Conservation (phyloP, 805 yeast genomes). For the Zygosaccharomyces rouxii region DNA sequence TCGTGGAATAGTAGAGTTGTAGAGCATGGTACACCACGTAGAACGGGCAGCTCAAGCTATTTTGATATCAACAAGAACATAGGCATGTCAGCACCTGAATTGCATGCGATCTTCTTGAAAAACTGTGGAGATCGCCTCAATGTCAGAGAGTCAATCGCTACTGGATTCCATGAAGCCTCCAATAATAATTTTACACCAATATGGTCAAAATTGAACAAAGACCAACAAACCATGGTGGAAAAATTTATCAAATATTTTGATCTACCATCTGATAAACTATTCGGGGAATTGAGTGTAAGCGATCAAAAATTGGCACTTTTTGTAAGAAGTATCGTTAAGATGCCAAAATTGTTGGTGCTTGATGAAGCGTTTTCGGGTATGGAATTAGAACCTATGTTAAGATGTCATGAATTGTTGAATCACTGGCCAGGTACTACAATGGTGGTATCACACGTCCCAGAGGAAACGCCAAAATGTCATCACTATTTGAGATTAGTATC, state of each 20-base stretch:
- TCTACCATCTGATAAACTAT: conserved; percentile 39
- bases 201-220: conserved; percentile 32
- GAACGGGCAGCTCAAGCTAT: conserved; percentile 69
- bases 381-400: conserved; percentile 57
- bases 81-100: conserved; percentile 88
- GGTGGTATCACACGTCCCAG: conserved; percentile 71
- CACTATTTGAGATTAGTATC: conserved; percentile 35
- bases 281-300: conserved; percentile 57
- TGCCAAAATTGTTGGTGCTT: conserved; percentile 71
- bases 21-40: conserved; percentile 56
- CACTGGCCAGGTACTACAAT: conserved; percentile 67
- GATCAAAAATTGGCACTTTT: conserved; percentile 77
- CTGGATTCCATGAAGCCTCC: conserved; percentile 69
- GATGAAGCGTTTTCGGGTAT: conserved; percentile 94
- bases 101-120: conserved; percentile 79
- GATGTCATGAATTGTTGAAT: conserved; percentile 49
- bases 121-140: conserved; percentile 38
- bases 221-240: conserved; percentile 39
- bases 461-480: conserved; percentile 75
- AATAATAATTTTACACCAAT: conserved; percentile 48
- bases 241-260: conserved; percentile 46
- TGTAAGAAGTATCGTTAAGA: conserved; percentile 69
- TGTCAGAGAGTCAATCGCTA: conserved; percentile 54
- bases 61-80: conserved; percentile 74
- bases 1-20: conserved; percentile 78